Conservation (phyloP, 306 rosid species). For the Castanopsis chinensis region DNA sequence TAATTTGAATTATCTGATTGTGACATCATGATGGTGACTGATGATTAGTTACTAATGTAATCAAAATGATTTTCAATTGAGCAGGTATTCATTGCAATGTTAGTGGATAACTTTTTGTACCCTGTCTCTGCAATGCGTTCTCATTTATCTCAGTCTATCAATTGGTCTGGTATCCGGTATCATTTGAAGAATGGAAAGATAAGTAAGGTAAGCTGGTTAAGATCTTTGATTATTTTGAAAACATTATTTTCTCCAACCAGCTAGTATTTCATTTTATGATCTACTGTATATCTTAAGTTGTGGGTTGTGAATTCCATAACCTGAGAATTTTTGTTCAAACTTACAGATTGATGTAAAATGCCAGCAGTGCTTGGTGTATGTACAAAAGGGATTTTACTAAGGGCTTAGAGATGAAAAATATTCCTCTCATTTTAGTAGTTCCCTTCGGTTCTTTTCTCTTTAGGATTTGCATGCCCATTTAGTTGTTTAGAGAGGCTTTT, state of each 20-base stretch:
- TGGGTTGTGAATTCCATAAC: not conserved
- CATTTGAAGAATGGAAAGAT: conserved; percentile 88
- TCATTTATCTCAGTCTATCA: conserved; percentile 85
- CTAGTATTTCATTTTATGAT: not conserved
- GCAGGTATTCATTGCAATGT: conserved; percentile 92
- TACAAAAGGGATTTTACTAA: not conserved
- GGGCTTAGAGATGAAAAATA: not conserved
- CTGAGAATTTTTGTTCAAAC: not conserved
- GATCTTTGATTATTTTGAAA: conserved; percentile 13
- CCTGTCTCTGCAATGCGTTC: conserved; percentile 87
- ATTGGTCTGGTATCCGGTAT: conserved; percentile 93
- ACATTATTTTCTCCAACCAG: conserved; percentile 3
- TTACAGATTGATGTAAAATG: not conserved
- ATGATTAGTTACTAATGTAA: conserved; percentile 24
- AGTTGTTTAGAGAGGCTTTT: not conserved
- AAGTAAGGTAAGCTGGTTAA: conserved; percentile 51
- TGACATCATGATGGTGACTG: conserved; percentile 8
- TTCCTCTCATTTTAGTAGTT: not conserved
- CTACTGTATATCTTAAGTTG: not conserved
- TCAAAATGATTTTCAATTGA: conserved; percentile 15
- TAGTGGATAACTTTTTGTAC: conserved; percentile 90
- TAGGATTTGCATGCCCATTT: not conserved
- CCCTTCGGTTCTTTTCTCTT: not conserved
- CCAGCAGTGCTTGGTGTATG: not conserved
- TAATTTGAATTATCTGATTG: not conserved